Percentiles rank a stretch among this genome's conserved stretches.
phyloP scores from a whole-genome alignment of 1,139 yeast species.

The Torulaspora pretoriensis region DNA sequence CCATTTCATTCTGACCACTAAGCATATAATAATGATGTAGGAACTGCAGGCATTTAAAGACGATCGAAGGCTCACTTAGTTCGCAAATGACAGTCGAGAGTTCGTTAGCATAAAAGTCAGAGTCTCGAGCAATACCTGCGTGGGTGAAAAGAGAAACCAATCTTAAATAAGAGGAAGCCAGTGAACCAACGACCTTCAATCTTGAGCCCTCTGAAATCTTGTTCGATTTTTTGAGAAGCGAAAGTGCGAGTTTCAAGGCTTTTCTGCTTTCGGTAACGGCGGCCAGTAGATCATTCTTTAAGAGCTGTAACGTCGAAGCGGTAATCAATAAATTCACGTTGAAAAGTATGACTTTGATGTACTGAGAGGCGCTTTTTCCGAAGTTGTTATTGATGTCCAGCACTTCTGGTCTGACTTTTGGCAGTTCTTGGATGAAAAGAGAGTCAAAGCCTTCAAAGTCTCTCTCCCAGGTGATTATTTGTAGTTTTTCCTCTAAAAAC shows the following conservation, averaged over 20 bases:
- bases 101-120: slow-evolving; percentile 49
- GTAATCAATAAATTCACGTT: slow-evolving; percentile 25
- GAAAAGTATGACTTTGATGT: slow-evolving; percentile 29
- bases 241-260: slow-evolving; percentile 35
- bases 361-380: slow-evolving; percentile 22
- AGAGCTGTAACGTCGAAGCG: slow-evolving; percentile 25
- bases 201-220: slow-evolving; percentile 34
- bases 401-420: slow-evolving; percentile 18
- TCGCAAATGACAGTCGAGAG: slow-evolving; percentile 39
- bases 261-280: slow-evolving; percentile 35
- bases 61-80: slow-evolving; percentile 34
- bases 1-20: slow-evolving; percentile 20
- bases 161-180: slow-evolving; percentile 39
- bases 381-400: slow-evolving; percentile 27
- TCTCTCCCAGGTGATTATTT: slow-evolving; percentile 16
- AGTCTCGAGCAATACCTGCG: slow-evolving; percentile 54
- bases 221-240: slow-evolving; percentile 33
- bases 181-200: slow-evolving; percentile 39
- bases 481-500: slow-evolving; percentile 10
- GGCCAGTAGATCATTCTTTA: slow-evolving; percentile 23
- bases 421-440: slow-evolving; percentile 19
- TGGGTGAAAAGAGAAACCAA: slow-evolving; percentile 41
- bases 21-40: slow-evolving; percentile 24
- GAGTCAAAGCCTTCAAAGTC: slow-evolving; percentile 18
- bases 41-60: slow-evolving; percentile 27